Evolutionary conservation across 106 monocot genomes (phyloP).

Genomic region (Narthecium ossifragum): DNA sequence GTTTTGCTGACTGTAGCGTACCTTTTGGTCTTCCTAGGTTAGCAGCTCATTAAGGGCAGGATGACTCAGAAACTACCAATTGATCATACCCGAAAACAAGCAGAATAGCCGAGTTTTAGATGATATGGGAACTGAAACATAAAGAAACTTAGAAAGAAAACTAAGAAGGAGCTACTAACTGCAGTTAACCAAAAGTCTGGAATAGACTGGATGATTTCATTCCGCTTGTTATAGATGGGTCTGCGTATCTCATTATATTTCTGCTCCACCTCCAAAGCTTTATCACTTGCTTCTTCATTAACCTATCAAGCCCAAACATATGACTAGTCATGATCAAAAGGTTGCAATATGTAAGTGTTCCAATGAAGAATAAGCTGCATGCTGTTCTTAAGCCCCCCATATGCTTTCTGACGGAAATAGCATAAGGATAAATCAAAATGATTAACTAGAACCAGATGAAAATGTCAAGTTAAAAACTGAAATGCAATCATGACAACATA

Average conservation of each 20-base stretch:
- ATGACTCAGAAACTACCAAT: constrained; percentile 74
- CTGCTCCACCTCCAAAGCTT: constrained; percentile 94
- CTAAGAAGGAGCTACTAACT: constrained; percentile 19
- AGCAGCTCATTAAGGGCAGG: constrained; percentile 68
- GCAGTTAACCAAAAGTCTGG: constrained; percentile 99
- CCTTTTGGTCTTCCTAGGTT: constrained; percentile 82
- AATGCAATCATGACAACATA: no score
- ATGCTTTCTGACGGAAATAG: no score
- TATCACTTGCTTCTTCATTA: constrained; percentile 95
- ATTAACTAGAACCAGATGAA: no score
- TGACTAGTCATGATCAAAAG: no score
- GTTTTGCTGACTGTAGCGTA: constrained; percentile 5
- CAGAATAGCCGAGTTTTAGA: neutral
- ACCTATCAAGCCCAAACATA: constrained; percentile 32
- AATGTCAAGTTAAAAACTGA: no score
- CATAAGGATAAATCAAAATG: no score
- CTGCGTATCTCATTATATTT: constrained; percentile 88
- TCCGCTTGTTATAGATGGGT: constrained; percentile 62
- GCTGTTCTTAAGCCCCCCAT: no score
- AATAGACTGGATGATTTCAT: constrained; percentile 78
- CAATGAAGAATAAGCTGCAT: no score
- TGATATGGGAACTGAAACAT: neutral
- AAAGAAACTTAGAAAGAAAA: no score
- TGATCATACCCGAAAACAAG: neutral
- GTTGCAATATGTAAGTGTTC: no score